A percentile compares a stretch with the other conserved stretches of the same genome.
Evolutionary conservation across 2,329 filamentous ascomycete species (phyloP).

Genomic region (Colletotrichum paranaense): DNA sequence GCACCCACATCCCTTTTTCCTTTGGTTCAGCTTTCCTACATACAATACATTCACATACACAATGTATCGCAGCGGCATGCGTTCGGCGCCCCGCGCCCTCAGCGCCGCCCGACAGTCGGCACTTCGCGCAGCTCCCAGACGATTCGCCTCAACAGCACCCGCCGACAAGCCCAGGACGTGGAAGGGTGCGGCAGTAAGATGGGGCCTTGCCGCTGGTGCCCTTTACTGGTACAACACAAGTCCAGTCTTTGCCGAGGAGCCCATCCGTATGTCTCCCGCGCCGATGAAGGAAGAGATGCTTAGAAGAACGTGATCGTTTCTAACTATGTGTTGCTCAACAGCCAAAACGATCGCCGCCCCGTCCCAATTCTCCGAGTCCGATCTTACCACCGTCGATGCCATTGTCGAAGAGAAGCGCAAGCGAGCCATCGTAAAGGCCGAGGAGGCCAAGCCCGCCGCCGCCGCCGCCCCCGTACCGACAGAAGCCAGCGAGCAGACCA

Average conservation of each 20-base stretch:
- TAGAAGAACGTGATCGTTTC: not conserved
- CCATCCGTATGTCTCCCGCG: conserved; percentile 68
- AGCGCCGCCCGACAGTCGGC: conserved; percentile 53
- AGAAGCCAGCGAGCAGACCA: conserved; percentile 37
- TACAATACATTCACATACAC: not conserved
- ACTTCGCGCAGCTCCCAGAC: conserved; percentile 55
- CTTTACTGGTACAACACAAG: conserved; percentile 97
- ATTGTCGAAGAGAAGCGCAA: conserved; percentile 73
- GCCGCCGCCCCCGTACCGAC: conserved; percentile 36
- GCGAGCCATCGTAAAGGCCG: conserved; percentile 52
- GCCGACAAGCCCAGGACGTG: conserved; percentile 79
- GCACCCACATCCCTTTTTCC: not conserved
- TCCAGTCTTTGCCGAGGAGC: conserved; percentile 86
- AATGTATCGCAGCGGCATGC: conserved; percentile 65
- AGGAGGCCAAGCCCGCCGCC: conserved; percentile 40
- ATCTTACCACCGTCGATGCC: conserved; percentile 74
- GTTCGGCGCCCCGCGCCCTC: conserved; percentile 59
- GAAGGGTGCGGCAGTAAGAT: conserved; percentile 80
- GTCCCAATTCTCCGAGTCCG: conserved; percentile 65
- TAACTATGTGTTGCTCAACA: conserved; percentile 29
- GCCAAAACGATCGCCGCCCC: conserved; percentile 54
- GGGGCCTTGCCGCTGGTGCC: conserved; percentile 79
- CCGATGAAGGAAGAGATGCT: not conserved
- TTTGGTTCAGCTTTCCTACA: conserved; percentile 1
- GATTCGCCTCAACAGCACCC: conserved; percentile 66